These are phyloP conservation scores for Arachnopeziza araneosa DNA, from an alignment of 2,329 filamentous ascomycete genomes.

Conservation along the genomic window DNA sequence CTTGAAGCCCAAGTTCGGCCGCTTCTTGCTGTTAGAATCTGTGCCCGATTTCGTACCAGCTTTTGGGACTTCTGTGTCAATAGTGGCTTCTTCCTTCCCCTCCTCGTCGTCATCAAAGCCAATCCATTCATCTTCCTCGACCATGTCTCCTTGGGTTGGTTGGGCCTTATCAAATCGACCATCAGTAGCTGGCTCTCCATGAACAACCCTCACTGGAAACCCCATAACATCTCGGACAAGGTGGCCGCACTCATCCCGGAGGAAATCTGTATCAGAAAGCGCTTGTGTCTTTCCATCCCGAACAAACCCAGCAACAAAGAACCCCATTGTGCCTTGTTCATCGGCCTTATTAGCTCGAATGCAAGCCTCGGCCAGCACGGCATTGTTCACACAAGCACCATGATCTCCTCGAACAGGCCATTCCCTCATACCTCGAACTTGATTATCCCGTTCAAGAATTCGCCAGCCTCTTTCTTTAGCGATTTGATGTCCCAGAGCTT, in stretches of 20 bases:
- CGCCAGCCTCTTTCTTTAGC: constrained; percentile 69
- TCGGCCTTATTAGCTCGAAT: constrained; percentile 79
- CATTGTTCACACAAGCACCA: constrained; percentile 44
- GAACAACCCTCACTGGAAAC: constrained; percentile 32
- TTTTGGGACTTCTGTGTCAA: neutral
- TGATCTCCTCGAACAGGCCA: constrained; percentile 63
- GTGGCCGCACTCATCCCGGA: constrained; percentile 48
- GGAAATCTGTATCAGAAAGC: constrained; percentile 14
- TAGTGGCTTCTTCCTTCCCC: constrained; percentile 21
- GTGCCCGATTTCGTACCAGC: neutral
- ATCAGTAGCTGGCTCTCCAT: constrained; percentile 12
- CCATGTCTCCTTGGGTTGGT: constrained; percentile 18
- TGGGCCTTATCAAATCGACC: constrained; percentile 1
- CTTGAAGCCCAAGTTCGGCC: neutral
- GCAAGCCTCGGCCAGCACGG: constrained; percentile 63
- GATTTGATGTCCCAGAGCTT: constrained; percentile 61
- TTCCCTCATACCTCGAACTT: constrained; percentile 67
- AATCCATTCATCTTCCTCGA: constrained; percentile 32
- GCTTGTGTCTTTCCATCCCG: constrained; percentile 32
- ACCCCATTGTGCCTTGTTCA: constrained; percentile 82
- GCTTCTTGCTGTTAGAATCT: neutral
- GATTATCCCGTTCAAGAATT: constrained; percentile 64
- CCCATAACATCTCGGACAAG: constrained; percentile 40
- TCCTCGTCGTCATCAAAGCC: constrained; percentile 37
- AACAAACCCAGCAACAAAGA: constrained; percentile 88